Base-by-base conservation (phyloP, 2,329 filamentous ascomycete species). In the Fusarium nygamai region DNA sequence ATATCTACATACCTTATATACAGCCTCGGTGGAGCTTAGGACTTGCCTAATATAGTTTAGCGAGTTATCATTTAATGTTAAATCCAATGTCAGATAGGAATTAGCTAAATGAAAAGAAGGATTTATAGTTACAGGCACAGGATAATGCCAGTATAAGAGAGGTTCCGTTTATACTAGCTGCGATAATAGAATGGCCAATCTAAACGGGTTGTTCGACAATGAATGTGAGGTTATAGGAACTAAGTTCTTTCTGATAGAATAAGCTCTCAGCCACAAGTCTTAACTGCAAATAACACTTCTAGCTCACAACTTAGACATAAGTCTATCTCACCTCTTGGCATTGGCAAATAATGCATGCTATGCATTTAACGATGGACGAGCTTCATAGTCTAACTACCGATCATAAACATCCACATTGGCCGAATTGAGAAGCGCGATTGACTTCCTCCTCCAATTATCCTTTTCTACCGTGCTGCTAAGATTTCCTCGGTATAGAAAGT, bases 401-500 rank as follows among this genome's bases (percentile, higher is more conserved):
- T 72, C 54, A 20, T 72, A 70, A n/a, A 70, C 31, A 11, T 66
- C 53, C 5, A 70, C 20, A 33, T 57, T 70, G 0, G 41, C 61
- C 10, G 51, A 58, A 38, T 63, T 72, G 13, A 72, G 47, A 46
- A 69, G 54, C 2, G 34, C 31, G 14, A 72, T 72, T 6, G 50
- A 62, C 29, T 60, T 33, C 4, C 31, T 33, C 33, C 66, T 63
- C 47, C 43, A 66, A 0, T n/a, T 56, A 22, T 69, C 66, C 34
- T 24, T 43, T 22, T 72, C 66, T 5, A 69, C 38, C 13, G 33
- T 47, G 22, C 58, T 69, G 6, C 66, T 72, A 19, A 66, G 27
- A 20, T 72, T 72, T 8, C 61, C 69, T 22, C 66, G 59, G 16
- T 69, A 66, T 11, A 71, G 5, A 27, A 69, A 69, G 29, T 63